These are phyloP conservation scores for Colletotrichum theobromicola DNA, from an alignment of 2,329 filamentous ascomycete species.

Conservation along the genomic window DNA sequence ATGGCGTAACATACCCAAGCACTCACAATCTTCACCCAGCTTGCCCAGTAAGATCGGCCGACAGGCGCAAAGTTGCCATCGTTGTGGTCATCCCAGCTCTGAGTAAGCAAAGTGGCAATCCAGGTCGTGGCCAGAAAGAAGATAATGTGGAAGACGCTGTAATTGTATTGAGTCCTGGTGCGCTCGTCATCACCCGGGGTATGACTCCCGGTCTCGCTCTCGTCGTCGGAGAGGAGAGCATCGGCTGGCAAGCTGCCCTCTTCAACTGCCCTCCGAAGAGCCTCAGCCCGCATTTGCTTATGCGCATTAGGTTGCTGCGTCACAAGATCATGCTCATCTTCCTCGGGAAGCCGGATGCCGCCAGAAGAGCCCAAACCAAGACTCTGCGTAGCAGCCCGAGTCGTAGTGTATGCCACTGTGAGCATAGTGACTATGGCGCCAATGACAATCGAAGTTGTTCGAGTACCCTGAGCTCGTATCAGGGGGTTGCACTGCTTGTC, in stretches of 20 bases:
- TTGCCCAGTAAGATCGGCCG: slow-evolving; percentile 94
- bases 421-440: slow-evolving; percentile 96
- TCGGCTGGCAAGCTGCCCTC: slow-evolving; percentile 91
- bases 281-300: slow-evolving; percentile 91
- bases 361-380: slow-evolving; percentile 69
- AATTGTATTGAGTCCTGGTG: slow-evolving; percentile 91
- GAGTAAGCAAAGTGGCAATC: slow-evolving; percentile 87
- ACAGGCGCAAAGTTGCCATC: slow-evolving; percentile 86
- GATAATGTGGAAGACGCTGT: slow-evolving; percentile 94
- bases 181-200: slow-evolving; percentile 83
- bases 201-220: slow-evolving; percentile 67
- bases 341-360: slow-evolving; percentile 66
- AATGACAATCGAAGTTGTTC: slow-evolving; percentile 88
- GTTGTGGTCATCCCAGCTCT: slow-evolving; percentile 70
- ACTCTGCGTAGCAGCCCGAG: slow-evolving; percentile 90
- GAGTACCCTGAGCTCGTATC: slow-evolving; percentile 81
- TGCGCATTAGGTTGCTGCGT: slow-evolving; percentile 81
- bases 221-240: slow-evolving; percentile 78
- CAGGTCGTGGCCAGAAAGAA: slow-evolving; percentile 96
- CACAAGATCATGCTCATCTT: slow-evolving; percentile 87
- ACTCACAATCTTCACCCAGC: slow-evolving; percentile 98
- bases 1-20: slow-evolving; percentile 96
- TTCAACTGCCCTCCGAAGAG: slow-evolving; percentile 88
- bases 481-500: slow-evolving; percentile 93
- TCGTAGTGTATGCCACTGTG: slow-evolving; percentile 97